phyloP scores from a whole-genome alignment of 129 eudicot species.

The Apium graveolens region DNA sequence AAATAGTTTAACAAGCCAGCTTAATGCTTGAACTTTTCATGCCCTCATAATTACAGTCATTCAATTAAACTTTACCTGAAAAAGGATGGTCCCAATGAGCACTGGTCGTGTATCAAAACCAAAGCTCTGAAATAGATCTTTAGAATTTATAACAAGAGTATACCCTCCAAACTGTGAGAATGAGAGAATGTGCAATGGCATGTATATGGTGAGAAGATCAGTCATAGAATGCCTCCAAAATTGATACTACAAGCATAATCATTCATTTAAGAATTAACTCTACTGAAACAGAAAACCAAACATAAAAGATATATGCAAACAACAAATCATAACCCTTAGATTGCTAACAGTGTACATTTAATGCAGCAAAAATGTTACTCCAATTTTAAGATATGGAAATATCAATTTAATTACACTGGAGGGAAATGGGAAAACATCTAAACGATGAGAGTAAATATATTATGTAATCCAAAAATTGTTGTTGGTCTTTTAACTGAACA shows the following conservation, averaged over 20 bases:
- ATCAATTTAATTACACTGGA: background rate
- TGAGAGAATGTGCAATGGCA: too few species aligned
- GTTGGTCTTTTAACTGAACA: background rate
- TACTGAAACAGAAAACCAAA: too few species aligned
- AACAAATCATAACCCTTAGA: background rate
- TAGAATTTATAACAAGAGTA: conserved; percentile 94
- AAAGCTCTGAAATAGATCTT: conserved; percentile 82
- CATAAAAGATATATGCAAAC: background rate
- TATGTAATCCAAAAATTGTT: background rate
- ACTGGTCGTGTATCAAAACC: conserved; percentile 98
- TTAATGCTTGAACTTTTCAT: background rate
- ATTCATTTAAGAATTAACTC: too few species aligned
- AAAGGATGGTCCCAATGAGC: conserved; percentile 84
- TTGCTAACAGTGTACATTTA: background rate
- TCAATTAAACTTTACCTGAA: conserved; percentile 47
- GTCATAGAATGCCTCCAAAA: too few species aligned
- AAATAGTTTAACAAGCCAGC: background rate
- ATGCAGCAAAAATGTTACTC: background rate
- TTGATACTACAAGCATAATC: too few species aligned
- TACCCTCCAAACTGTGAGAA: too few species aligned
- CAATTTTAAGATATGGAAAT: background rate
- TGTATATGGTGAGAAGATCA: too few species aligned
- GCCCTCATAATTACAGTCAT: background rate
- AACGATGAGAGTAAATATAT: background rate
- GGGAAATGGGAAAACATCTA: too few species aligned